Evolutionary conservation across 257 asterid genomes (phyloP).

Genomic region (Linderniella brevidens): DNA sequence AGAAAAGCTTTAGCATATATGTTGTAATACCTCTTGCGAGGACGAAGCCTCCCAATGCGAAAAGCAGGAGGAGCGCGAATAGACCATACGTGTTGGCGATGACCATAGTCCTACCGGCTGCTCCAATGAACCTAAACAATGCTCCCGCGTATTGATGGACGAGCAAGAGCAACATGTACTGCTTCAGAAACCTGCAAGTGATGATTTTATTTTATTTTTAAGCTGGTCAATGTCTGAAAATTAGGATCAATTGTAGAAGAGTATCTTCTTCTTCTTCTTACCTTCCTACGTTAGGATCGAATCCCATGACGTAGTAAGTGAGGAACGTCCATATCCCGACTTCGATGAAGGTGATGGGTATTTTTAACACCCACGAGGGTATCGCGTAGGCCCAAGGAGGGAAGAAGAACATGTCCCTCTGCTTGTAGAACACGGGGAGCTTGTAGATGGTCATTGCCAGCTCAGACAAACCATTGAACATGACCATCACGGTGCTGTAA

Average conservation of each 20-base stretch:
- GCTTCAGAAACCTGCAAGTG: conserved; percentile 29
- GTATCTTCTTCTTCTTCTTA: neutral
- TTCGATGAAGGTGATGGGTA: conserved; percentile 26
- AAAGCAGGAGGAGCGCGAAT: conserved; percentile 15
- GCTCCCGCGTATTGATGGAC: conserved; percentile 18
- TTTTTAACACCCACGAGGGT: conserved; percentile 18
- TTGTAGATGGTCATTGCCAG: conserved; percentile 13
- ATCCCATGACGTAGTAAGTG: conserved; percentile 43
- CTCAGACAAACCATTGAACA: conserved; percentile 16
- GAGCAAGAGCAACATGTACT: conserved; percentile 22
- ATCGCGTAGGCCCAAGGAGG: conserved; percentile 26
- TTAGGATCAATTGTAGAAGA: neutral
- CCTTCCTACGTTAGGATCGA: conserved; percentile 33
- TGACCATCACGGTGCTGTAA: conserved; percentile 18
- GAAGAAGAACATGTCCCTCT: conserved; percentile 19
- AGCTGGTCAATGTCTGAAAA: neutral
- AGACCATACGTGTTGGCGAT: conserved; percentile 30
- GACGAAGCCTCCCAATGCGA: conserved; percentile 24
- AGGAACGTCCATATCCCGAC: conserved; percentile 14
- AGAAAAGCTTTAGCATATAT: too few species aligned
- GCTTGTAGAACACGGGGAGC: conserved; percentile 31
- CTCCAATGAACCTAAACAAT: conserved; percentile 30
- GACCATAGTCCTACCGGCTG: conserved; percentile 28
- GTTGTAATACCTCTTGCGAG: conserved; percentile 29
- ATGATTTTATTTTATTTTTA: neutral